Conservation (phyloP, 2,329 filamentous ascomycete genomes). For the Pseudogymnoascus sp. region DNA sequence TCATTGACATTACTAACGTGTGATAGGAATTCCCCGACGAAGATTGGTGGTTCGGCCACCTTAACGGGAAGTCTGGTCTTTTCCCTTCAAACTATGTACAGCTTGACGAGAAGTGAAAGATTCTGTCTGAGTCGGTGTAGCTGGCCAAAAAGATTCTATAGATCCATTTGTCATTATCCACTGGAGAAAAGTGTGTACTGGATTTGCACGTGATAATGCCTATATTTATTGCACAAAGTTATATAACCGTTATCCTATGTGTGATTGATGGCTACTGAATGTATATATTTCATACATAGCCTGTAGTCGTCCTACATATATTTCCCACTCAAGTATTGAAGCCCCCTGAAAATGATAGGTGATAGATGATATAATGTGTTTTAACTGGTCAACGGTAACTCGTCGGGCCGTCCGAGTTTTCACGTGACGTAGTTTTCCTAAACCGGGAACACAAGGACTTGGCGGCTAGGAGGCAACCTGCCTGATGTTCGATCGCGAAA, state of each 20-base stretch:
- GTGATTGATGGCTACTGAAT: neutral
- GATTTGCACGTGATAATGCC: constrained; percentile 6
- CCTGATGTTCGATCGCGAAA: constrained; percentile 7
- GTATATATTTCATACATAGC: neutral
- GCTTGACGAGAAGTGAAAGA: constrained; percentile 32
- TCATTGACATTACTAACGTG: neutral
- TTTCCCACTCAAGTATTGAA: neutral
- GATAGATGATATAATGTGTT: neutral
- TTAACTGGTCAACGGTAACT: neutral
- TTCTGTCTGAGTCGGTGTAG: neutral
- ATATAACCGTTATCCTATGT: neutral
- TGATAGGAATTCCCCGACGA: constrained; percentile 86
- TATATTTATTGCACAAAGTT: neutral
- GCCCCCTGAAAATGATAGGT: neutral
- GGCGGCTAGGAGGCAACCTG: constrained; percentile 5
- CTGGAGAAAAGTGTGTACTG: neutral
- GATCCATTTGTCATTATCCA: constrained; percentile 1
- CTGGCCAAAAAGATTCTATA: constrained; percentile 3
- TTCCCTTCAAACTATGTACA: constrained; percentile 73
- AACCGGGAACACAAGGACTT: constrained; percentile 8
- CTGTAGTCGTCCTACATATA: neutral
- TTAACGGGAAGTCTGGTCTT: constrained; percentile 69
- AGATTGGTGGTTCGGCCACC: constrained; percentile 96
- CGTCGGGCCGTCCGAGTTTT: neutral
- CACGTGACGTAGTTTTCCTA: neutral